Evolutionary conservation across 495 filamentous ascomycete species (phyloP).

Genomic region (Penicillium waksmanii): DNA sequence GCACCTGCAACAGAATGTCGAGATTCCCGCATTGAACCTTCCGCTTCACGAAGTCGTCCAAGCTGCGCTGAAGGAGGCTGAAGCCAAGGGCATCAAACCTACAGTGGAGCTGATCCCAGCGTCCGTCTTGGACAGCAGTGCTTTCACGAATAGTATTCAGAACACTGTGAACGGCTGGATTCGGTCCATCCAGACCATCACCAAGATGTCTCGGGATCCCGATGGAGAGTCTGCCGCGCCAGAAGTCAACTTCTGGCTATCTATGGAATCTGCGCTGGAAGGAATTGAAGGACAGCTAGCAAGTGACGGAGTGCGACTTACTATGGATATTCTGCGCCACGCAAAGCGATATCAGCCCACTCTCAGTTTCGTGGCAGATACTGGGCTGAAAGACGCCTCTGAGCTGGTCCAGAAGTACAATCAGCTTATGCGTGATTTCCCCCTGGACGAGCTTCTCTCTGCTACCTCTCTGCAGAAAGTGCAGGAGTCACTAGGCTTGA

Average conservation of each 20-base stretch:
- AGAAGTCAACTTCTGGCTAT: constrained; percentile 98
- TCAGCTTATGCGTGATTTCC: constrained; percentile 96
- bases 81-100: constrained; percentile 62
- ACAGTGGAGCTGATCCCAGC: constrained; percentile 76
- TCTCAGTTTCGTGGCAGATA: constrained; percentile 93
- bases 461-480: constrained; percentile 88
- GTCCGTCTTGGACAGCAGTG: constrained; percentile 75
- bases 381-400: constrained; percentile 89
- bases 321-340: constrained; percentile 89
- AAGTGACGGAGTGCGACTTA: constrained; percentile 87
- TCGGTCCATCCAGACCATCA: constrained; percentile 96
- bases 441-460: constrained; percentile 89
- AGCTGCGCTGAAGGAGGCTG: constrained; percentile 75
- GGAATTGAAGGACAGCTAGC: constrained; percentile 85
- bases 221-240: constrained; percentile 88
- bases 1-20: constrained; percentile 95
- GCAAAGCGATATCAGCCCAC: constrained; percentile 97
- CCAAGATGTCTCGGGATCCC: constrained; percentile 87
- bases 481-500: constrained; percentile 82
- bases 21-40: constrained; percentile 88
- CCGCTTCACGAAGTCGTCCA: constrained; percentile 87
- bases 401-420: constrained; percentile 98
- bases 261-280: constrained; percentile 89
- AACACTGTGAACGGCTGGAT: constrained; percentile 95
- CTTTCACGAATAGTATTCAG: constrained; percentile 91